Evolutionary conservation across 2,329 filamentous ascomycete species (phyloP), one percentile per base, ranked within the genome.

Genomic region (Paecilomyces sp.): DNA sequence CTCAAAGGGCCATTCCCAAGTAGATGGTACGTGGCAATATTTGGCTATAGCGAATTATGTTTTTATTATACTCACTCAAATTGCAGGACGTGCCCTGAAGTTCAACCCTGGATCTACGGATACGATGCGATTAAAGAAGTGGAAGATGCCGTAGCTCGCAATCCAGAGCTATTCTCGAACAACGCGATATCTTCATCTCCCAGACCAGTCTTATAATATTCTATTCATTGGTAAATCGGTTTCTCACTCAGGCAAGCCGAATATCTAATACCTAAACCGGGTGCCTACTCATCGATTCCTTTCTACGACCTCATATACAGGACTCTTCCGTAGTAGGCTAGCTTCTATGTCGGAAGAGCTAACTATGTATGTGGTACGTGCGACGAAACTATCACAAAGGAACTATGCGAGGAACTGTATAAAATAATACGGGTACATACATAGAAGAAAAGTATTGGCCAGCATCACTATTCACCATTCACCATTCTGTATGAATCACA

Each of bases 61-160:
- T 41, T n/a, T 41, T n/a, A 41, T n/a, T 15, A 41, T 18, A 41
- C 36, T 41, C 6, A 41, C 36, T 5, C 13, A 15, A 1, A 24
- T 18, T 1, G 22, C 47, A 76, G 76, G 82, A 85, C 82, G 1
- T 88, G 85, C 67, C 85, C 84, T 0, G 75, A 82, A 34, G 80
- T 85, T 0, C 85, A 88, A 69, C 80, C 82, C 0, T 88, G 85
- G 83, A 63, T 89, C 54, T 89, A 84, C 64, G 84, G 85, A 0
- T 88, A 88, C 62, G 83, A 88, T 71, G 83, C 84, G 3, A 80
- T 81, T 60, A 73, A 74, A 30, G 85, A 86, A 65, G 83, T 81
- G 1, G 78, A 83, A 57, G 73, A 76, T 12, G 75, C 68, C 1
- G 68, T 74, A 13, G 57, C 53, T 24, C 30, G 60, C 55, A 67